These are phyloP conservation scores for Toxoplasma gondii DNA, from an alignment of 169 alveolate genomes.

Conservation along the genomic window DNA sequence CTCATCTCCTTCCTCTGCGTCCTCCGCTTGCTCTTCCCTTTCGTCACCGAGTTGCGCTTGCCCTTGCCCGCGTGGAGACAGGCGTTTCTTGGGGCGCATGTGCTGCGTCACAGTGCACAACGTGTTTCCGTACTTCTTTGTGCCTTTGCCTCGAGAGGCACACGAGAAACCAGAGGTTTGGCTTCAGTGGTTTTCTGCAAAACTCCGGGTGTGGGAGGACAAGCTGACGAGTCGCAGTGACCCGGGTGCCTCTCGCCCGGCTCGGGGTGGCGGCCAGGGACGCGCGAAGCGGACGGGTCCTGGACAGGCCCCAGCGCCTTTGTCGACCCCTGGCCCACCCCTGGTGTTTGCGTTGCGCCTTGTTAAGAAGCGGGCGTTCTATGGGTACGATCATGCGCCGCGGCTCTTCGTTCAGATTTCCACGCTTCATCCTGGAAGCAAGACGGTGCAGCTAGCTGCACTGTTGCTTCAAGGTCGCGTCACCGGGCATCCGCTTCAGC, in stretches of 20 bases:
- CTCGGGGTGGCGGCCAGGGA: background rate
- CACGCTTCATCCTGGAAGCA: constrained; percentile 32
- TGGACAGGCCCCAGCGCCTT: background rate
- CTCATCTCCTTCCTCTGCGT: no score
- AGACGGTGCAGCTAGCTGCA: constrained; percentile 56
- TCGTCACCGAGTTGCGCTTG: background rate
- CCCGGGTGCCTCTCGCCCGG: background rate
- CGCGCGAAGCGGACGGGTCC: background rate
- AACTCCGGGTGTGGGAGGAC: constrained; percentile 42
- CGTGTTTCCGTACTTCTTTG: constrained; percentile 60
- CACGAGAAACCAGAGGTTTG: constrained; percentile 38
- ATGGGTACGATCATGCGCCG: constrained; percentile 58
- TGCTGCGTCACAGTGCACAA: constrained; percentile 63
- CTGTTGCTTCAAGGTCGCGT: constrained; percentile 55
- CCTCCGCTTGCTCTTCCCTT: no score
- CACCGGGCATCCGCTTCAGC: constrained; percentile 63
- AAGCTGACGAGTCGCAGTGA: constrained; percentile 34
- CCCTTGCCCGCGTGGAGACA: background rate
- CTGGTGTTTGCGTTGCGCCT: constrained; percentile 39
- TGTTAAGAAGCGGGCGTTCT: constrained; percentile 48
- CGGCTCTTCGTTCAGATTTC: constrained; percentile 46
- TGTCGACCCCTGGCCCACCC: background rate
- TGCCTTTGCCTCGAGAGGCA: constrained; percentile 65
- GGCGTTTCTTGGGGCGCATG: constrained; percentile 52
- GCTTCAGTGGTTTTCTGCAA: constrained; percentile 46